Base-by-base conservation (phyloP, 306 rosid genomes). In the Medicago ruthenica region DNA sequence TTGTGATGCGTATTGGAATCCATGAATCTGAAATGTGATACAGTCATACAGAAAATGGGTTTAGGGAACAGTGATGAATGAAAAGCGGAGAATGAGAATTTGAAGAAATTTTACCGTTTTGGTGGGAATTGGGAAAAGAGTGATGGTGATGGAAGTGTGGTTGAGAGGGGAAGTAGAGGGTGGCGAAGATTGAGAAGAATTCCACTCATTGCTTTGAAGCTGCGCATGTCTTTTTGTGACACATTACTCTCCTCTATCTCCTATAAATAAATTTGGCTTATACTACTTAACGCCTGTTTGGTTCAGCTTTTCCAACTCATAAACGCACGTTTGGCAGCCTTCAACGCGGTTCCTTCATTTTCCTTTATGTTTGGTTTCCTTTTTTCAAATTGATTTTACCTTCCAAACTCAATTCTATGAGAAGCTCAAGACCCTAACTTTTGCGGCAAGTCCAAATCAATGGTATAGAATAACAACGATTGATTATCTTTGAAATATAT, bases 131-230 rank as follows among this genome's bases (percentile, higher is more conserved):
- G 69, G 44, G 7, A 13, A 60, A 74, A 51, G 66, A 55, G 14
- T n/a, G 42, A 9, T 45, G 14, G 15, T 7, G 27, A 34, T 78
- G 76, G 70, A 36, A 58, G 68, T 6, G 12, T 54, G 22, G 68
- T 34, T 8, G 72, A 44, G 55, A 67, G 55, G 13, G 54, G 39
- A 8, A 12, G 62, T 13, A 68, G 71, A 69, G 70, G 54, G 20
- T 70, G 71, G 10, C 71, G 65, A 62, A 70, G 8, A 6, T 15
- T 68, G 27, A 31, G 7, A 36, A 31, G 21, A 70, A 78, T 21
- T 6, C 72, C 47, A 24, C n/a, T 78, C 82, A 78, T 78, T 55
- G 70, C 74, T 13, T 53, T n/a, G 15, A 48, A 7, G 36, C 44
- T 22, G 6, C 11, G 24, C 70, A 64, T 61, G 11, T 27, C n/a